These are phyloP conservation scores for Serendipita indica DNA, from an alignment of 768 basidiomycete genomes.

Conservation along the genomic window DNA sequence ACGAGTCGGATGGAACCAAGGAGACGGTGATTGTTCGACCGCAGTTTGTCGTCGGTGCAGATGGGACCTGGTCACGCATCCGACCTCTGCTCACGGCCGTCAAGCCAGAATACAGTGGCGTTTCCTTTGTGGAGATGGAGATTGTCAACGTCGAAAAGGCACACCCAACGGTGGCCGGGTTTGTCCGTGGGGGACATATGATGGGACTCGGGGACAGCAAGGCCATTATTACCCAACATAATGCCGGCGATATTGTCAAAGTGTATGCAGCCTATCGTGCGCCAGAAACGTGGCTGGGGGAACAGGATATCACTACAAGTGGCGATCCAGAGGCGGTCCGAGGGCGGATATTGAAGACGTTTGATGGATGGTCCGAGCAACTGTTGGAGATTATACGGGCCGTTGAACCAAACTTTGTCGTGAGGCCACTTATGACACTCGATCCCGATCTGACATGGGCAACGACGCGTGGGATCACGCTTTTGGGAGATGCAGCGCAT, in stretches of 20 bases:
- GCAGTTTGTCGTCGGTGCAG: slow-evolving; percentile 26
- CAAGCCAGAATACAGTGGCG: slow-evolving; percentile 24
- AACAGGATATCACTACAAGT: slow-evolving; percentile 13
- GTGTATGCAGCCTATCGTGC: slow-evolving; percentile 17
- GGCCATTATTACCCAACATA: slow-evolving; percentile 23
- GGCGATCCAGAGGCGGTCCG: not conserved
- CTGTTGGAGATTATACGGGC: slow-evolving; percentile 14
- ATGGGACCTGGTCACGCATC: slow-evolving; percentile 29
- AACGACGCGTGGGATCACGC: slow-evolving; percentile 14
- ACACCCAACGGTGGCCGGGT: slow-evolving; percentile 18
- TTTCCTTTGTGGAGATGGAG: slow-evolving; percentile 16
- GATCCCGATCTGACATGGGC: slow-evolving; percentile 14
- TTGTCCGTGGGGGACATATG: slow-evolving; percentile 22
- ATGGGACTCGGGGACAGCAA: slow-evolving; percentile 19
- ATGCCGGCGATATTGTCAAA: slow-evolving; percentile 19
- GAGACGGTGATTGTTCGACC: not conserved
- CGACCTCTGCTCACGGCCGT: slow-evolving; percentile 23
- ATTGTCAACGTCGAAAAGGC: slow-evolving; percentile 14
- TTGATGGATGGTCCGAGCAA: slow-evolving; percentile 14
- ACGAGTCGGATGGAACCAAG: not conserved
- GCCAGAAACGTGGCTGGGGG: slow-evolving; percentile 13
- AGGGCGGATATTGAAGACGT: slow-evolving; percentile 11
- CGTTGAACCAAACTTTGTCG: slow-evolving; percentile 14
- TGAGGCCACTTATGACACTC: slow-evolving; percentile 10
- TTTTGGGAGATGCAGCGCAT: slow-evolving; percentile 27